Percentiles rank a stretch among this genome's conserved stretches.
Conservation (phyloP, 2,329 filamentous ascomycete species). For the Blumeria hordei region DNA sequence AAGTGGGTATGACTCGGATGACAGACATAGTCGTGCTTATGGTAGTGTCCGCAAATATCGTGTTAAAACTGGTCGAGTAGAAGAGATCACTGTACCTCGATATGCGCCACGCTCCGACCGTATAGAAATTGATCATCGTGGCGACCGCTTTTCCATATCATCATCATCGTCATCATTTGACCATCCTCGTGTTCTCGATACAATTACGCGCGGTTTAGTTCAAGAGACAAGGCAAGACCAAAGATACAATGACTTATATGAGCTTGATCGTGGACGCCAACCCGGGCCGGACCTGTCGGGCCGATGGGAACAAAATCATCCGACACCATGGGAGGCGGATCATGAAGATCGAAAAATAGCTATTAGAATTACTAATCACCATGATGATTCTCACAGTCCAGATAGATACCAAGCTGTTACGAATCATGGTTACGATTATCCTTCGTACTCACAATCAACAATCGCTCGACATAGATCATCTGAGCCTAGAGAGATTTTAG, state of each 20-base stretch:
- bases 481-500: slow-evolving; percentile 21
- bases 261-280: slow-evolving; percentile 10
- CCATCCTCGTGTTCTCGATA: slow-evolving; percentile 6
- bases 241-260: slow-evolving; percentile 9
- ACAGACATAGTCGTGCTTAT: slow-evolving; percentile 8
- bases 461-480: slow-evolving; percentile 31
- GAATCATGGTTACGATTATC: no score
- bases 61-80: slow-evolving; percentile 11
- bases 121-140: slow-evolving; percentile 13
- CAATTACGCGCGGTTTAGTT: slow-evolving; percentile 12
- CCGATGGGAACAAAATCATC: no score
- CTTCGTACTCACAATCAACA: slow-evolving; percentile 9
- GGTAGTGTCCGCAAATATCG: slow-evolving; percentile 14
- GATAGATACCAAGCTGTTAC: no score
- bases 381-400: no score
- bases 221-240: slow-evolving; percentile 15
- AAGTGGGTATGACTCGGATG: slow-evolving; percentile 14
- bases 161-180: no score
- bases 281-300: slow-evolving; percentile 2
- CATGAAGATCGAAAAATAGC: no score
- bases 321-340: no score
- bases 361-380: no score
- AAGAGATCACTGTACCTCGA: slow-evolving; percentile 12
- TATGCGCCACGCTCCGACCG: slow-evolving; percentile 9
- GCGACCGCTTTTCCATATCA: slow-evolving; percentile 3